Conservation (phyloP, 345 rosid species). For the Erucastrum elatum region DNA sequence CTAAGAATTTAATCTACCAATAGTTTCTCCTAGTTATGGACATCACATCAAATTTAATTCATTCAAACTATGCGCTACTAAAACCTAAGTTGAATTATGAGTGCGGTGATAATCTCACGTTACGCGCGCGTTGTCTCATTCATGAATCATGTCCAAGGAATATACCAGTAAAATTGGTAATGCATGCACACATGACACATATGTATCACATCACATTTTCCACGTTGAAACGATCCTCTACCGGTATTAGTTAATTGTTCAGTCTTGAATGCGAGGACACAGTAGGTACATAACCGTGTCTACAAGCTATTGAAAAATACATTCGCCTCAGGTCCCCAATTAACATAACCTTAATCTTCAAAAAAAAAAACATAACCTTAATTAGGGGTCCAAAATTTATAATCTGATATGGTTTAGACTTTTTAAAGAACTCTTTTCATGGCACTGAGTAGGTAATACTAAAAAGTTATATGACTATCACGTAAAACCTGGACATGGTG, state of each 20-base stretch:
- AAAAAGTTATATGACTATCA: background rate
- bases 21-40: background rate
- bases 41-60: background rate
- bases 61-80: background rate
- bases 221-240: conserved; percentile 15
- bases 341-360: too few relatives aligned
- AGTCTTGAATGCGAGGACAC: background rate
- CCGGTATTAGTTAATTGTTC: background rate
- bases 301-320: too few relatives aligned
- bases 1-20: background rate
- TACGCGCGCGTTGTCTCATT: background rate
- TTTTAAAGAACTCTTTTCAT: too few relatives aligned
- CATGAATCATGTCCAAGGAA: background rate
- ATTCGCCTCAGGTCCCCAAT: too few relatives aligned
- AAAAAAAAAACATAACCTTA: too few relatives aligned
- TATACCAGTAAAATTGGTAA: background rate
- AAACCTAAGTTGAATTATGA: background rate
- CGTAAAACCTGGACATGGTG: background rate
- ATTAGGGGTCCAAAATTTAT: too few relatives aligned
- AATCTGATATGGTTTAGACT: too few relatives aligned
- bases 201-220: conserved; percentile 9
- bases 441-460: background rate
- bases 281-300: background rate
- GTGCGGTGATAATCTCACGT: background rate
- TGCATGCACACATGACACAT: background rate